Evolutionary conservation across 2,329 filamentous ascomycete species (phyloP).

Genomic region (Capronia epimyces): DNA sequence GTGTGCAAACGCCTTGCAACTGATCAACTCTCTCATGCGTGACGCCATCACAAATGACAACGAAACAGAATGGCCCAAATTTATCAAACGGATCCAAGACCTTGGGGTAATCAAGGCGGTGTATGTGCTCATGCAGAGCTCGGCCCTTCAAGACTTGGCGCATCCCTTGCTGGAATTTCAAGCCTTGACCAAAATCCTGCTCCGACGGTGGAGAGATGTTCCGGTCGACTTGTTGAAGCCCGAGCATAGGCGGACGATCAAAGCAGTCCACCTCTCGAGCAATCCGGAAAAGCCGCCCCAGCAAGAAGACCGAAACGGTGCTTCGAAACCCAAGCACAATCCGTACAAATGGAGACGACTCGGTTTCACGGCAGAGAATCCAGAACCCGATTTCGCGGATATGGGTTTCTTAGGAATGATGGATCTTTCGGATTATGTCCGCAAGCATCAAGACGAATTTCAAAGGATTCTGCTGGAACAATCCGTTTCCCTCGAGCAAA

Average conservation of each 20-base stretch:
- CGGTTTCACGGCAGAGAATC: constrained; percentile 86
- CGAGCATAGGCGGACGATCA: constrained; percentile 81
- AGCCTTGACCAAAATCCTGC: constrained; percentile 76
- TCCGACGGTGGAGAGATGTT: constrained; percentile 83
- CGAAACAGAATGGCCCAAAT: constrained; percentile 85
- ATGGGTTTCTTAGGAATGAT: constrained; percentile 93
- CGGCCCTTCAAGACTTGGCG: constrained; percentile 81
- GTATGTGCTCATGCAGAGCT: constrained; percentile 89
- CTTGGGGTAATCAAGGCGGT: constrained; percentile 88
- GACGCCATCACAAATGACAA: constrained; percentile 77
- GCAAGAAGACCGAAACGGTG: constrained; percentile 34
- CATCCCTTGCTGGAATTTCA: constrained; percentile 92
- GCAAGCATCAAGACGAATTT: constrained; percentile 85
- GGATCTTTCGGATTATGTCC: constrained; percentile 90
- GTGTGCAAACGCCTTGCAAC: constrained; percentile 88
- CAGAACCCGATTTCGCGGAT: constrained; percentile 74
- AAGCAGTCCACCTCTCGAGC: constrained; percentile 77
- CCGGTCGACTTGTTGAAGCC: constrained; percentile 76
- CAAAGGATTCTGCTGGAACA: constrained; percentile 91
- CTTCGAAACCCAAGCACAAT: constrained; percentile 59
- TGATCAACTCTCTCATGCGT: constrained; percentile 91
- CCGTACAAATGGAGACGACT: constrained; percentile 89
- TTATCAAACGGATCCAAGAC: constrained; percentile 90
- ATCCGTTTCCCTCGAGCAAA: constrained; percentile 61
- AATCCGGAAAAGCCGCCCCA: constrained; percentile 57